A percentile compares a stretch with the other conserved stretches of the same genome.
phyloP scores from a whole-genome alignment of 2,329 filamentous ascomycete species.

The Aspergillus neoniger region DNA sequence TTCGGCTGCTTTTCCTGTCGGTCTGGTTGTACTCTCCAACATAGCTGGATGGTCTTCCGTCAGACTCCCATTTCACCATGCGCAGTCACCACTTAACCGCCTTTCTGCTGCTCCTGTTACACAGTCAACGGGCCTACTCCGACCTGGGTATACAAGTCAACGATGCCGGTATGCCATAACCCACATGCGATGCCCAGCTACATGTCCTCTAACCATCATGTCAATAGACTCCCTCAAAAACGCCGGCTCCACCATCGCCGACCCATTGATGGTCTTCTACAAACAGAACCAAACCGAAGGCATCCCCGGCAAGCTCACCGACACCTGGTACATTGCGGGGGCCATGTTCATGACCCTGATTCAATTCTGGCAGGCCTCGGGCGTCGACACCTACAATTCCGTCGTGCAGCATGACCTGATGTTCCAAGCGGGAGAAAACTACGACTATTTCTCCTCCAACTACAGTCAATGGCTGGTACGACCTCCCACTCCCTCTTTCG shows the following conservation, averaged over 20 bases:
- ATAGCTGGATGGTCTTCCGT: background rate
- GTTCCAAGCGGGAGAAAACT: slow-evolving; percentile 68
- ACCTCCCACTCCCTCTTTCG: background rate
- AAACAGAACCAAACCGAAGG: slow-evolving; percentile 31
- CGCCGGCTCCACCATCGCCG: slow-evolving; percentile 29
- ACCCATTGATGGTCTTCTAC: slow-evolving; percentile 34
- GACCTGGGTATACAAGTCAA: background rate
- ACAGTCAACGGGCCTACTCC: background rate
- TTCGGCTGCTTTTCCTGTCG: background rate
- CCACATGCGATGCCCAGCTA: background rate
- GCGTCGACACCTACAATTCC: slow-evolving; percentile 68
- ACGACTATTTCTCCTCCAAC: slow-evolving; percentile 72
- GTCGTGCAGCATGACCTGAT: slow-evolving; percentile 67
- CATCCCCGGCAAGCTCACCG: slow-evolving; percentile 34
- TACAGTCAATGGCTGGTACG: slow-evolving; percentile 36
- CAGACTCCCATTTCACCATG: background rate
- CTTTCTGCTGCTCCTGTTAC: background rate
- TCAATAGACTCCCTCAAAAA: slow-evolving; percentile 25
- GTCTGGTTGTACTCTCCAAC: background rate
- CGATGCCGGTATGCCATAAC: background rate
- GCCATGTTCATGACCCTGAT: slow-evolving; percentile 68
- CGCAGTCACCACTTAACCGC: background rate
- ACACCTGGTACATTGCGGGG: slow-evolving; percentile 63
- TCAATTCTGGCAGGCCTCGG: slow-evolving; percentile 81
- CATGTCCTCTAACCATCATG: background rate